Evolutionary conservation across 495 filamentous ascomycete genomes (phyloP).

Genomic region (Aspergillus leporis): DNA sequence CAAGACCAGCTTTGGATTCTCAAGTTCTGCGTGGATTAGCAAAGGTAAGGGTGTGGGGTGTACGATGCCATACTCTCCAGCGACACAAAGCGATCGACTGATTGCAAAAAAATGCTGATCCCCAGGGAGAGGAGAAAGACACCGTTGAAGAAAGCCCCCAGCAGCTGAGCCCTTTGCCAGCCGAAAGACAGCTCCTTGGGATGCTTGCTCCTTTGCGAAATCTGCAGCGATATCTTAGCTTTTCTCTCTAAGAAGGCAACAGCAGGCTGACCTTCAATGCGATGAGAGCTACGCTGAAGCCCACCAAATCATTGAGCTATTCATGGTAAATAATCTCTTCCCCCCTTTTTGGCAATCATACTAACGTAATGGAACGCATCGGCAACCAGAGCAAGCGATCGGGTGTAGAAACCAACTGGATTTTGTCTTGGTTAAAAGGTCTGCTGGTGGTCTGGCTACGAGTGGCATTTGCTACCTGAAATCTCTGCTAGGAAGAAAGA

Average conservation of each 20-base stretch:
- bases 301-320: conserved; percentile 87
- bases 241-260: background rate
- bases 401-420: conserved; percentile 71
- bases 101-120: conserved; percentile 89
- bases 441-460: background rate
- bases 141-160: conserved; percentile 89
- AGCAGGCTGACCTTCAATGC: conserved; percentile 65
- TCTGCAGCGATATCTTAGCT: too few relatives aligned
- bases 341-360: background rate
- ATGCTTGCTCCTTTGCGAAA: conserved; percentile 21
- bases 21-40: conserved; percentile 16
- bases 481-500: conserved; percentile 47
- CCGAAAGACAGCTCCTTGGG: conserved; percentile 48
- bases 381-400: conserved; percentile 83
- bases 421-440: too few relatives aligned
- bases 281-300: conserved; percentile 80
- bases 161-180: conserved; percentile 84
- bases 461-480: conserved; percentile 22
- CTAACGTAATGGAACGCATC: conserved; percentile 93
- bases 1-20: conserved; percentile 60
- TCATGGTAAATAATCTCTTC: background rate
- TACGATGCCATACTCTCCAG: conserved; percentile 32
- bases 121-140: conserved; percentile 90
- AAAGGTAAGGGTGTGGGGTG: conserved; percentile 23
- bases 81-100: conserved; percentile 73